Base-by-base conservation (phyloP, 2,329 filamentous ascomycete genomes). In the Colletotrichum viniferum region DNA sequence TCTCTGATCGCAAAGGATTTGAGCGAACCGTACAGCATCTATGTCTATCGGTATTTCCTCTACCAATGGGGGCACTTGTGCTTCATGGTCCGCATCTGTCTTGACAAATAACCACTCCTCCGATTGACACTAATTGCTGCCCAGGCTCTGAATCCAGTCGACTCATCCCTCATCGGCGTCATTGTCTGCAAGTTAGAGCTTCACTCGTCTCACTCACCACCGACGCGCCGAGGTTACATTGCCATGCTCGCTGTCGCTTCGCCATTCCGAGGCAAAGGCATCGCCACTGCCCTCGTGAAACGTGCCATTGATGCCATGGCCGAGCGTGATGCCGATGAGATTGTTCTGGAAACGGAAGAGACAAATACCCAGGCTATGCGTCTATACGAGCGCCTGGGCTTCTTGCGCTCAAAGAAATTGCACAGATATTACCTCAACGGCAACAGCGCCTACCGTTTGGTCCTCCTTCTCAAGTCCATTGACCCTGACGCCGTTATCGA, bases 61-160 rank as follows among this genome's bases (percentile, higher is more conserved):
- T 98, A 97, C 82, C 96, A 98, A 90, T 99, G 97, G 97, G 94
- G 95, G 7, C 94, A 98, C 82, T 87, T 99, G n/a, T 99, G 97
- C 85, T 98, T 95, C 85, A 95, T 98, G 92, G 96, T 96, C 86
- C 38, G 82, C 69, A 58, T 66, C 38, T 36, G 8, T 61, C 48
- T 38, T 26, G n/a, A 55, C 63, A 32, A 58, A 13, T n/a, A 55
- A n/a, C 43, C 38, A 76, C 21, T 32, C n/a, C 66, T 56, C 56
- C 18, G 36, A 52, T 52, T 14, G 60, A 71, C 61, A 28, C 38
- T 69, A 32, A 70, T 62, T 63, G 28, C 48, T 64, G 12, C 26
- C 13, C 76, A 94, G 92, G 91, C 91, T 8, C 81, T 92, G 60
- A 88, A 94, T 77, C 90, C 92, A 16, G 82, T 87, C 66, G 90